A percentile compares a stretch with the other conserved stretches of the same genome.
phyloP scores from a whole-genome alignment of 2,329 filamentous ascomycete genomes.

The Acrodontium crateriforme region DNA sequence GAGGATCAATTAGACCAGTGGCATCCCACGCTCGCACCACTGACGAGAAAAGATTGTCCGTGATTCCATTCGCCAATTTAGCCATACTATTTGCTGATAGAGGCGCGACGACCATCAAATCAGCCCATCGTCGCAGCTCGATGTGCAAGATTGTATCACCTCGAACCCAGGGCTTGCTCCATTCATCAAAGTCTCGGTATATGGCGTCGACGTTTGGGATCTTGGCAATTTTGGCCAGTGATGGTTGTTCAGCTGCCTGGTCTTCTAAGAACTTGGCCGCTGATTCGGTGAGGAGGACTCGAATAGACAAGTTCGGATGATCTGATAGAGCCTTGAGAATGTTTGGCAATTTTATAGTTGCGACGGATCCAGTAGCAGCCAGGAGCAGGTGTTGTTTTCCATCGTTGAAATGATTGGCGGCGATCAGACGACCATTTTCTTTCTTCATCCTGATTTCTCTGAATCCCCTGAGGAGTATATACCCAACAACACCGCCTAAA shows the following conservation, averaged over 20 bases:
- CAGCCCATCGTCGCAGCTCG: constrained; percentile 68
- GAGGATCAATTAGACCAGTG: constrained; percentile 42
- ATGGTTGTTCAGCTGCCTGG: constrained; percentile 65
- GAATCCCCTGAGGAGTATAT: too few species aligned
- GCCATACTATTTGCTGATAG: constrained; percentile 75
- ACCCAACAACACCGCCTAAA: too few species aligned
- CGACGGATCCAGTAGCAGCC: constrained; percentile 60
- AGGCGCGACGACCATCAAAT: constrained; percentile 67
- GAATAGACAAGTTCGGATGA: constrained; percentile 53
- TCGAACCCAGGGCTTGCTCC: constrained; percentile 63
- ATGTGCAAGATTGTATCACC: constrained; percentile 81
- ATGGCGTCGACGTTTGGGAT: constrained; percentile 65
- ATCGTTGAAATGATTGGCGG: constrained; percentile 30
- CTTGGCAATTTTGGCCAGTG: constrained; percentile 41
- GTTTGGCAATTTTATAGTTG: constrained; percentile 60
- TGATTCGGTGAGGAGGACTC: constrained; percentile 65
- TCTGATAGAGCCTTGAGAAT: constrained; percentile 41
- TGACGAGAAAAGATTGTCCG: constrained; percentile 58
- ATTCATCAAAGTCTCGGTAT: constrained; percentile 77
- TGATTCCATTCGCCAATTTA: constrained; percentile 66
- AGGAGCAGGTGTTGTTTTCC: constrained; percentile 49
- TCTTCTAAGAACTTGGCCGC: constrained; percentile 63
- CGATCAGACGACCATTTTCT: constrained; percentile 12
- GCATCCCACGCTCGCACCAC: constrained; percentile 84
- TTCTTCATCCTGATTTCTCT: too few species aligned